phyloP scores from a whole-genome alignment of 73 alveolate species.

The Paramecium caudatum region DNA sequence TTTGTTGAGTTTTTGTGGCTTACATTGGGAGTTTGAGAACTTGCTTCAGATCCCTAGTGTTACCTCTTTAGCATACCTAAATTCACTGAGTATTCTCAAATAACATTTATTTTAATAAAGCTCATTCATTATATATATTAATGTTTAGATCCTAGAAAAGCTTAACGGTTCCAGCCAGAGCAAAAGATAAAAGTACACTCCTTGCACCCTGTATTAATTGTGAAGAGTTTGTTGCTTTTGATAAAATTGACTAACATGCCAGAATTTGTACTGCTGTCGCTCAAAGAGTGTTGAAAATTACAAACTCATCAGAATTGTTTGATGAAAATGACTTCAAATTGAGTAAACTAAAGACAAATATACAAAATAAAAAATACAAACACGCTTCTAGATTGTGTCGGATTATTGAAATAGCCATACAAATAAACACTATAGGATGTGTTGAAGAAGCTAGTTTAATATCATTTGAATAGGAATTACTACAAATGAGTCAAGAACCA shows the following conservation, averaged over 20 bases:
- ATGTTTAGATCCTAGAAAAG: conserved; percentile 8
- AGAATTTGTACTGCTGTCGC: conserved; percentile 6
- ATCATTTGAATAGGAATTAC: conserved; percentile 1
- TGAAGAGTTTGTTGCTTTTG: conserved; percentile 39
- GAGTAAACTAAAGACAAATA: not conserved
- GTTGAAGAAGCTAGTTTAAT: conserved; percentile 7
- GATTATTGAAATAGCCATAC: not conserved
- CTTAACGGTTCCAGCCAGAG: conserved; percentile 30
- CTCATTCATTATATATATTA: not conserved
- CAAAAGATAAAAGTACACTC: conserved; percentile 3
- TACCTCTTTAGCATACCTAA: not conserved
- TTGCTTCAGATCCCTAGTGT: conserved; percentile 2
- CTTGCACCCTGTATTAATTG: conserved; percentile 57
- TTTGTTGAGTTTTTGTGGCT: not conserved
- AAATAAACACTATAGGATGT: conserved; percentile 27
- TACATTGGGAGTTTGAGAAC: not conserved
- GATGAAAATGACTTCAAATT: conserved; percentile 62
- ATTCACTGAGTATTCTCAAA: conserved; percentile 44
- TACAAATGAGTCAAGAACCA: not conserved
- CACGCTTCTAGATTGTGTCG: conserved; percentile 4
- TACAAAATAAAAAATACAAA: not conserved
- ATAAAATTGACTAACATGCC: conserved; percentile 45
- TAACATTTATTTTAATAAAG: not conserved
- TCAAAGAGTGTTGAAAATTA: not conserved
- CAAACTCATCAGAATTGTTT: not conserved